Base-by-base conservation (phyloP, 2,329 filamentous ascomycete species). In the Venturia aucupariae region DNA sequence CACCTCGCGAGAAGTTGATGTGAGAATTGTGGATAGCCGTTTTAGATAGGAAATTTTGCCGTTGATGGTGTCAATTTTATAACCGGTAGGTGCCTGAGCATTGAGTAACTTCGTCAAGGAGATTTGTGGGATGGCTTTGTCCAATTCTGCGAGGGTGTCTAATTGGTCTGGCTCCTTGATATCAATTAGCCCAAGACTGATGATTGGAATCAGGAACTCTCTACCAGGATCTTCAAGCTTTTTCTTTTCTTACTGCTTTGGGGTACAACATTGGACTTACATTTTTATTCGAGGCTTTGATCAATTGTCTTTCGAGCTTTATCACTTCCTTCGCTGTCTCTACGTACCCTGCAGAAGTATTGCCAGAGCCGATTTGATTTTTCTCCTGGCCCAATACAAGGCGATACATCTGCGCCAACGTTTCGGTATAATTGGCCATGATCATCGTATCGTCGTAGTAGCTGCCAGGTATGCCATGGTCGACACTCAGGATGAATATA, bases 61-160 rank as follows among this genome's bases (percentile, higher is more conserved):
- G 68, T 88, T 76, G 65, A 89, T 73, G 15, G 79, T 77, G 68
- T 81, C 81, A 60, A 79, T 74, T 8, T 76, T 69, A 0, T 0
- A 79, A 78, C 38, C 87, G 76, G 3, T 72, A 75, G 11, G 76
- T 74, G 54, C 13, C 17, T 32, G 46, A 39, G 41, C n/a, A 27
- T 62, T 62, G 17, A 89, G 75, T 1, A 87, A 74, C 4, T 76
- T 73, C 22, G 80, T 74, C 1, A 89, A 72, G 15, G 80, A 78
- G 8, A 89, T 74, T 63, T 84, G 78, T 2, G 86, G 86, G 0
- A 82, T 74, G 27, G 88, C 74, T 3, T 76, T 75, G 41, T 81
- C 77, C 4, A 81, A 81, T 64, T 88, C 82, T 10, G 81, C 74
- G n/a, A 87, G 73, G 6, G 79, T 80, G 71, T 81, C 81, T 30